Conservation (phyloP, 257 asterid genomes). For the Salvia rosmarinus region DNA sequence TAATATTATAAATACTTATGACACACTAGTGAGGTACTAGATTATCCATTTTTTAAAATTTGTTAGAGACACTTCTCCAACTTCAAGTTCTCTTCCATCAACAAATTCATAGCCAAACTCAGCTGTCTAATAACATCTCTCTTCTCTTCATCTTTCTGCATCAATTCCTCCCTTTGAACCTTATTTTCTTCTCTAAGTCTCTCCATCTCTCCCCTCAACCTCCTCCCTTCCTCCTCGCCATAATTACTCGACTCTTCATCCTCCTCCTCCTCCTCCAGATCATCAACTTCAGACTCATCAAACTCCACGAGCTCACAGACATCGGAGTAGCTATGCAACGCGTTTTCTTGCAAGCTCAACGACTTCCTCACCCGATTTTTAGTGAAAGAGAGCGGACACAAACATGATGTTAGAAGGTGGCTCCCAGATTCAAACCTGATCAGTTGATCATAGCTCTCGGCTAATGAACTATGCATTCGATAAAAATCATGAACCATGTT, state of each 20-base stretch:
- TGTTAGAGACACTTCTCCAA: not conserved
- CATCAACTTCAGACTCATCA: slow-evolving; percentile 62
- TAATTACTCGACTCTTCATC: slow-evolving; percentile 22
- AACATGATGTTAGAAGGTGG: not conserved
- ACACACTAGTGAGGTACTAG: not conserved
- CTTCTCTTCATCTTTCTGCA: slow-evolving; percentile 77
- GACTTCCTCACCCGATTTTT: not conserved
- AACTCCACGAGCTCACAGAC: slow-evolving; percentile 20
- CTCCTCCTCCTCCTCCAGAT: slow-evolving; percentile 52
- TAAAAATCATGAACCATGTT: slow-evolving; percentile 46
- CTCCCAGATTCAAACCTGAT: not conserved
- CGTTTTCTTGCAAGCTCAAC: not conserved
- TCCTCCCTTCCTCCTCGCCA: slow-evolving; percentile 35
- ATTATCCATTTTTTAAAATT: not conserved
- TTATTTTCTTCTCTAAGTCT: slow-evolving; percentile 26
- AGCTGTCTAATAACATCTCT: slow-evolving; percentile 76
- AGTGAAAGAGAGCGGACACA: not conserved
- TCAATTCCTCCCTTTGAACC: slow-evolving; percentile 53
- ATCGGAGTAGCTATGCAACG: slow-evolving; percentile 23
- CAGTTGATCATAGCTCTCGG: not conserved
- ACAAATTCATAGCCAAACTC: slow-evolving; percentile 63
- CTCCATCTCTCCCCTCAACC: slow-evolving; percentile 58
- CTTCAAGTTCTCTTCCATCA: slow-evolving; percentile 60
- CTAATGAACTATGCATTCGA: not conserved
- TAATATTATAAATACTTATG: too few relatives aligned